Conservation (phyloP, 225 moss, liverwort and hornwort genomes). For the Sphagnum tenellum region DNA sequence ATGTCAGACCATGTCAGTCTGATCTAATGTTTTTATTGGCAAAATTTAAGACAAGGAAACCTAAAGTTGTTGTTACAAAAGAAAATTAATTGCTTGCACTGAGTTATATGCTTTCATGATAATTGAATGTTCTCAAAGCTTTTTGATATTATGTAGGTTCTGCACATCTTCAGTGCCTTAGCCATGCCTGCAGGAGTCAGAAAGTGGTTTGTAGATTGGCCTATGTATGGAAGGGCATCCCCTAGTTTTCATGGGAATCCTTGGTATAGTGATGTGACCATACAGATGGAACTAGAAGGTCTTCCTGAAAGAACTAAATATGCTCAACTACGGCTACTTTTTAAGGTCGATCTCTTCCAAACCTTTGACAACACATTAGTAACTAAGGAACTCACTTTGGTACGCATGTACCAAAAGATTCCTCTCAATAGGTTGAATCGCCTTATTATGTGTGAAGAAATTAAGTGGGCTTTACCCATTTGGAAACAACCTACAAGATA, state of each 20-base stretch:
- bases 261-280: background rate
- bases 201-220: conserved; percentile 1
- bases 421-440: background rate
- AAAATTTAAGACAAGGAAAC: too few species aligned
- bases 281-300: conserved; percentile 4
- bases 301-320: background rate
- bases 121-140: too few species aligned
- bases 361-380: background rate
- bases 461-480: background rate
- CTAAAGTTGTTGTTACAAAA: too few species aligned
- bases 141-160: background rate
- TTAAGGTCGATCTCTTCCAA: background rate
- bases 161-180: background rate
- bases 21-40: too few species aligned
- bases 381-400: background rate
- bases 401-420: background rate
- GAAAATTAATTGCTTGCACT: too few species aligned
- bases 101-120: too few species aligned
- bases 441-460: background rate
- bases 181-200: conserved; percentile 1
- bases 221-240: conserved; percentile 2
- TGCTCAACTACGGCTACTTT: background rate
- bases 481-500: too few species aligned
- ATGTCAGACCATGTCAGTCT: too few species aligned
- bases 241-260: background rate